phyloP scores from a whole-genome alignment of 805 yeast genomes.

The Saccharomycopsis sp. region DNA sequence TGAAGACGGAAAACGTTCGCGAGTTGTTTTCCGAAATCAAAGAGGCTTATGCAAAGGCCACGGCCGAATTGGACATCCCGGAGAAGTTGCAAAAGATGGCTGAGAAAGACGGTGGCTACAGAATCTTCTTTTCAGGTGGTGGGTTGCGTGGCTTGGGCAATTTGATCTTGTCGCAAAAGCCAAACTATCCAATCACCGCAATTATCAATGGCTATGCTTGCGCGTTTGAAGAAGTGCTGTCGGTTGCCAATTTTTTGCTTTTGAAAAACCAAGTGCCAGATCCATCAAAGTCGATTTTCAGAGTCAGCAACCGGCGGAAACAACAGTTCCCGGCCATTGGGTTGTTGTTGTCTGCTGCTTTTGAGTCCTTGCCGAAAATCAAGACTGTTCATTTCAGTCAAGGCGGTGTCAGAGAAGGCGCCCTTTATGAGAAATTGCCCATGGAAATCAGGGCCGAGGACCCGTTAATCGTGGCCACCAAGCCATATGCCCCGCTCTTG shows the following conservation, averaged over 20 bases:
- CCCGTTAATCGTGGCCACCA: conserved; percentile 59
- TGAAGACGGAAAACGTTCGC: conserved; percentile 41
- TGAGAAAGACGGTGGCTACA: conserved; percentile 47
- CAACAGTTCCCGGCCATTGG: conserved; percentile 65
- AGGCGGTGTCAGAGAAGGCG: conserved; percentile 75
- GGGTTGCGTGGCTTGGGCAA: conserved; percentile 67
- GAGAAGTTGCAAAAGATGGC: conserved; percentile 42
- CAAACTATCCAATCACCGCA: conserved; percentile 58
- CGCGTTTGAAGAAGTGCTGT: conserved; percentile 41
- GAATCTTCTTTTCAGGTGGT: conserved; percentile 63
- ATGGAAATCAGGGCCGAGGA: conserved; percentile 51
- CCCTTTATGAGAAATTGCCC: conserved; percentile 53
- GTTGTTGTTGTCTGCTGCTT: conserved; percentile 49
- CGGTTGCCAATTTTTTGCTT: conserved; percentile 42
- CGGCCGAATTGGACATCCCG: conserved; percentile 45
- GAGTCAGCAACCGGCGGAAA: conserved; percentile 58
- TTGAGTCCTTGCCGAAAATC: conserved; percentile 50
- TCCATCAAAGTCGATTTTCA: conserved; percentile 38
- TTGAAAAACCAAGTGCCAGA: conserved; percentile 40
- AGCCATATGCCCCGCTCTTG: conserved; percentile 62
- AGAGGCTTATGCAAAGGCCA: conserved; percentile 40
- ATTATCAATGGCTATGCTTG: conserved; percentile 63
- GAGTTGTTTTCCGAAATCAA: conserved; percentile 45
- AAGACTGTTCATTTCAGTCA: conserved; percentile 61
- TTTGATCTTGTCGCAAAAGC: conserved; percentile 40